A percentile compares a stretch with the other conserved stretches of the same genome.
Evolutionary conservation across 2,329 filamentous ascomycete genomes (phyloP).

Genomic region (Leptographium wingfieldii): DNA sequence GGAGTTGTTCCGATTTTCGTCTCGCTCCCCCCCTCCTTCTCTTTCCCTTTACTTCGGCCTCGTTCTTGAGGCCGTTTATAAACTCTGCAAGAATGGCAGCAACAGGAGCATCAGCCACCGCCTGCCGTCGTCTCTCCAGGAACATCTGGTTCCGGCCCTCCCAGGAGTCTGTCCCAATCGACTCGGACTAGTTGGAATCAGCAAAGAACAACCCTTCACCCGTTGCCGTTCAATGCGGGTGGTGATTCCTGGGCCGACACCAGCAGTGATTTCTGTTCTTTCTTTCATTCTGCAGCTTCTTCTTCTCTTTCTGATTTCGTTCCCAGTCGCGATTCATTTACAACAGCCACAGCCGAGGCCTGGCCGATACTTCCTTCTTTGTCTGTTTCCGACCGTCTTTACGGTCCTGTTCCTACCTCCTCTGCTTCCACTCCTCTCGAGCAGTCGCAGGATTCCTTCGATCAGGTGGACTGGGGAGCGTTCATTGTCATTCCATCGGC

Average conservation of each 20-base stretch:
- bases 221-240: not conserved
- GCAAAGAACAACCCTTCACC: not conserved
- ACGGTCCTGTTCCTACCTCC: not conserved
- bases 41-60: slow-evolving; percentile 1
- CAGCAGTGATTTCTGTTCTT: not conserved
- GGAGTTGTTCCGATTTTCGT: not conserved
- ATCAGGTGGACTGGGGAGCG: slow-evolving; percentile 5
- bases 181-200: slow-evolving; percentile 1
- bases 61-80: slow-evolving; percentile 7
- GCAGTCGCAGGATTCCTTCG: not conserved
- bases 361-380: not conserved
- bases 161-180: slow-evolving; percentile 5
- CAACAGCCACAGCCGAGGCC: not conserved
- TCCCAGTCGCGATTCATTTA: not conserved
- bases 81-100: slow-evolving; percentile 14
- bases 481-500: slow-evolving; percentile 3
- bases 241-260: not conserved
- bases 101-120: slow-evolving; percentile 1
- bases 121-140: not conserved
- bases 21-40: not conserved
- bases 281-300: not conserved
- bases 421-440: slow-evolving; percentile 2
- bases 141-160: slow-evolving; percentile 7
- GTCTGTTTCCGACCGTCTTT: not conserved
- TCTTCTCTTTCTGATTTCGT: not conserved